phyloP scores from a whole-genome alignment of 1,284 basidiomycete genomes.

The Phylloboletellus chloephorus region DNA sequence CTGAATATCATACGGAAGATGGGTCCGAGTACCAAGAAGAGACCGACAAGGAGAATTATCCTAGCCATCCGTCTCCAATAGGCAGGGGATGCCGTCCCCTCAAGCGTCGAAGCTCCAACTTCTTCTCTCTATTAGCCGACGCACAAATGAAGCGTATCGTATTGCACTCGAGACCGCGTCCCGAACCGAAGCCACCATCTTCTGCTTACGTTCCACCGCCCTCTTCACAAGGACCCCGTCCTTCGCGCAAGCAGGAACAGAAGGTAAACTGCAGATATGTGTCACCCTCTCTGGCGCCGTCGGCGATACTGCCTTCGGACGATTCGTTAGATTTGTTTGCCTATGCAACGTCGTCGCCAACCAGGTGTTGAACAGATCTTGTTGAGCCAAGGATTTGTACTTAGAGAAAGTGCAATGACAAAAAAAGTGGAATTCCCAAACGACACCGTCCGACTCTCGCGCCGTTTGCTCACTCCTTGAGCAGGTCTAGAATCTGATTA shows the following conservation, averaged over 20 bases:
- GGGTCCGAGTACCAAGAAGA: slow-evolving; percentile 22
- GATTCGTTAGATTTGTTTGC: slow-evolving; percentile 50
- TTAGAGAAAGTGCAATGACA: not conserved
- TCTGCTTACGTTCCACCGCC: slow-evolving; percentile 9
- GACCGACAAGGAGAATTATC: slow-evolving; percentile 28
- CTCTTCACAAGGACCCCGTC: slow-evolving; percentile 15
- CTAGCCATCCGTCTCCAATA: slow-evolving; percentile 5
- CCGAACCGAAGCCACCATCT: slow-evolving; percentile 4
- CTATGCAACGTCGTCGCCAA: slow-evolving; percentile 31
- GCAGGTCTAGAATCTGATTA: no score
- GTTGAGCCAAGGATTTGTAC: not conserved
- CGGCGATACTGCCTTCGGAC: slow-evolving; percentile 36
- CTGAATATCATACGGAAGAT: slow-evolving; percentile 17
- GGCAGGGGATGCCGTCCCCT: slow-evolving; percentile 5
- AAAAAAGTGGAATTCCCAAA: no score
- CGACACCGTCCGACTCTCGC: no score
- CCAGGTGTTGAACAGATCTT: slow-evolving; percentile 17
- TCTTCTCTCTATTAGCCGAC: slow-evolving; percentile 43
- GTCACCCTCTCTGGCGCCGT: slow-evolving; percentile 10
- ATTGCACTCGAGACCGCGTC: slow-evolving; percentile 29
- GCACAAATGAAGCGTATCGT: slow-evolving; percentile 39
- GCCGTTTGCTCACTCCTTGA: no score
- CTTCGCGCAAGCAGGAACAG: slow-evolving; percentile 14
- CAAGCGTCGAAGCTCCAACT: slow-evolving; percentile 27
- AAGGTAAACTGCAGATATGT: slow-evolving; percentile 5